Evolutionary conservation across 2,329 filamentous ascomycete species (phyloP).

Genomic region (Colletotrichum endophyticum): DNA sequence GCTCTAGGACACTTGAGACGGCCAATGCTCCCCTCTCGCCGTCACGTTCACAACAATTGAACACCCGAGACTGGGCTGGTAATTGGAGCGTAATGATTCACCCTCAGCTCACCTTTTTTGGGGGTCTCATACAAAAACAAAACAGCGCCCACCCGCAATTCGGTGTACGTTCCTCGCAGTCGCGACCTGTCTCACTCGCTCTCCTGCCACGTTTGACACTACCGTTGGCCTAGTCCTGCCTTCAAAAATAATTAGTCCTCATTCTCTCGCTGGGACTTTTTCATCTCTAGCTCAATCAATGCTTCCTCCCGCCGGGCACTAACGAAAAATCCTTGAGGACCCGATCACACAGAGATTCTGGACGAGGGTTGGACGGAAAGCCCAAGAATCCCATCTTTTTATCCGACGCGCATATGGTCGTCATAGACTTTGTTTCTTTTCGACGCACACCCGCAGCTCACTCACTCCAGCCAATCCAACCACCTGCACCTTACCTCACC

Average conservation of each 20-base stretch:
- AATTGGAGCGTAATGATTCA: background rate
- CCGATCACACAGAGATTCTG: background rate
- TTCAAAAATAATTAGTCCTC: background rate
- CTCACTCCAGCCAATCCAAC: background rate
- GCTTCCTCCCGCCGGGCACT: background rate
- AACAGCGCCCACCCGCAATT: background rate
- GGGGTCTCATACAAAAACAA: background rate
- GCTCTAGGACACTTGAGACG: background rate
- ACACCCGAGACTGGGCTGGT: background rate
- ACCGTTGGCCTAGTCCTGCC: background rate
- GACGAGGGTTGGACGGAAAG: background rate
- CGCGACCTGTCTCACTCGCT: background rate
- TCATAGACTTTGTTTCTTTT: slow-evolving; percentile 12
- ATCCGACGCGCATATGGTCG: slow-evolving; percentile 11
- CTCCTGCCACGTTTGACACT: background rate
- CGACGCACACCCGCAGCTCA: background rate
- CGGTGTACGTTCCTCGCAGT: background rate
- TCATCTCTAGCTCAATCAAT: background rate
- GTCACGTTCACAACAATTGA: background rate
- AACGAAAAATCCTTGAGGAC: background rate
- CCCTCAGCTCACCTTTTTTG: background rate
- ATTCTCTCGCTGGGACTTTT: background rate
- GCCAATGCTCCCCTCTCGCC: background rate
- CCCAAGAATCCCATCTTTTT: slow-evolving; percentile 5
- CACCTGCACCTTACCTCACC: background rate